Percentiles rank a stretch among this genome's conserved stretches.
Evolutionary conservation across 2,329 filamentous ascomycete genomes (phyloP).

Genomic region (Chaetomium sp.): DNA sequence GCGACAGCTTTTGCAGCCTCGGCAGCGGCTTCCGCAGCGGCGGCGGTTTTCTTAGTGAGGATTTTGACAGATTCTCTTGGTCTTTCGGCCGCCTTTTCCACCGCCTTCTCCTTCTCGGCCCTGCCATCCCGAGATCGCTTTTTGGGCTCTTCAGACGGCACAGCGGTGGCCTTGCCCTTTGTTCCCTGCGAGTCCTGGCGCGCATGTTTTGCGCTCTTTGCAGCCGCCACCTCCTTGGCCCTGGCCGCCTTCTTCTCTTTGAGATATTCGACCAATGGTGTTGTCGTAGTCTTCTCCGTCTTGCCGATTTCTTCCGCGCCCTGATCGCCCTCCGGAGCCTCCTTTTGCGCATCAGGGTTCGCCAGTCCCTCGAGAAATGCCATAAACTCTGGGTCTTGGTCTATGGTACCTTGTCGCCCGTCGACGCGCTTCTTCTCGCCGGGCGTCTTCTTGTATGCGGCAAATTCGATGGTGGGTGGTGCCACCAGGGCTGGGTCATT

Average conservation of each 20-base stretch:
- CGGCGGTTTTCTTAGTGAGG: slow-evolving; percentile 53
- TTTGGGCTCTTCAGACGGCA: slow-evolving; percentile 49
- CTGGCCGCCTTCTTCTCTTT: slow-evolving; percentile 88
- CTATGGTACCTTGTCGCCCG: slow-evolving; percentile 88
- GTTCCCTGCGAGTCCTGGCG: slow-evolving; percentile 55
- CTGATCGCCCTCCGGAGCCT: slow-evolving; percentile 53
- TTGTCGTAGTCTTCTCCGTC: slow-evolving; percentile 71
- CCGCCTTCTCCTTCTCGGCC: slow-evolving; percentile 51
- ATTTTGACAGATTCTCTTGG: slow-evolving; percentile 65
- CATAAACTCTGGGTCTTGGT: slow-evolving; percentile 95
- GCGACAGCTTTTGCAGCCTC: slow-evolving; percentile 50
- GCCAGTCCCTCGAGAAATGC: slow-evolving; percentile 86
- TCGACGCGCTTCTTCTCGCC: slow-evolving; percentile 74
- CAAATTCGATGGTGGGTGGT: slow-evolving; percentile 78
- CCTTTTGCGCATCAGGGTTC: slow-evolving; percentile 59
- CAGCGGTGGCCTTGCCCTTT: slow-evolving; percentile 49
- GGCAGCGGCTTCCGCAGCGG: slow-evolving; percentile 51
- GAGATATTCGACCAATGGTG: slow-evolving; percentile 85
- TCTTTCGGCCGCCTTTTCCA: slow-evolving; percentile 46
- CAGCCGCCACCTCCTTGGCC: slow-evolving; percentile 57
- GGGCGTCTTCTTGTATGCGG: slow-evolving; percentile 81
- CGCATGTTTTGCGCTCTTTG: slow-evolving; percentile 59
- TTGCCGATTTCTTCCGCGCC: slow-evolving; percentile 54
- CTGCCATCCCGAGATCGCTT: slow-evolving; percentile 65
- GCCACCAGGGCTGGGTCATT: slow-evolving; percentile 73